Evolutionary conservation across 768 basidiomycete genomes (phyloP).

Genomic region (Russula virescens): DNA sequence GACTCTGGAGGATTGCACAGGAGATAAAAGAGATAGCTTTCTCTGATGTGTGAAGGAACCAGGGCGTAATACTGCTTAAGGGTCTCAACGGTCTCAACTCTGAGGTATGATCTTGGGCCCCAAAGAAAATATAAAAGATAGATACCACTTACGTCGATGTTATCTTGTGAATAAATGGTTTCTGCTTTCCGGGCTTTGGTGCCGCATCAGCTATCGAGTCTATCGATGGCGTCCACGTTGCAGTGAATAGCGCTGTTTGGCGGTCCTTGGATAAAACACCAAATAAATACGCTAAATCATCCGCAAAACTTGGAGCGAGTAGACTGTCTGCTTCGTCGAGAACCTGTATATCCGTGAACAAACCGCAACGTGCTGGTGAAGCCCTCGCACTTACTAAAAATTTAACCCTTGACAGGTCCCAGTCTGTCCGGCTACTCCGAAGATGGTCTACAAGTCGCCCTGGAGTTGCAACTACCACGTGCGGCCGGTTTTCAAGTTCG

Average conservation of each 20-base stretch:
- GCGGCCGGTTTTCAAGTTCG: constrained; percentile 79
- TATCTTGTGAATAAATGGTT: constrained; percentile 82
- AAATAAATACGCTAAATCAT: constrained; percentile 79
- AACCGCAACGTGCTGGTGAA: background rate
- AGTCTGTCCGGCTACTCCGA: constrained; percentile 67
- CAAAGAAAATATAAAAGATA: background rate
- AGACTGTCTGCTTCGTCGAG: constrained; percentile 96
- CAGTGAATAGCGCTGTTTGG: constrained; percentile 97
- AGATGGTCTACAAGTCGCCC: constrained; percentile 92
- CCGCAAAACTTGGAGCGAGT: constrained; percentile 81
- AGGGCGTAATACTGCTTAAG: constrained; percentile 87
- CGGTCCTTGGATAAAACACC: constrained; percentile 69
- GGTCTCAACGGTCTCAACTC: constrained; percentile 84
- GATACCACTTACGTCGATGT: constrained; percentile 51
- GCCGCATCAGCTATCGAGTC: constrained; percentile 66
- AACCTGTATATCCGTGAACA: constrained; percentile 45
- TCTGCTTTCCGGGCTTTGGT: constrained; percentile 76
- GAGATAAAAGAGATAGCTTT: constrained; percentile 85
- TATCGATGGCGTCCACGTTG: constrained; percentile 85
- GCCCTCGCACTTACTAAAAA: constrained; percentile 56
- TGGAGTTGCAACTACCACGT: constrained; percentile 93
- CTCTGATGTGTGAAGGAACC: constrained; percentile 91
- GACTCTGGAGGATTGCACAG: constrained; percentile 85
- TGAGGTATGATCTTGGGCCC: constrained; percentile 17
- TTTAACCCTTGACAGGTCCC: constrained; percentile 79